phyloP scores from a whole-genome alignment of 148 eudicot species.

The Rhododendron ferrugineum region DNA sequence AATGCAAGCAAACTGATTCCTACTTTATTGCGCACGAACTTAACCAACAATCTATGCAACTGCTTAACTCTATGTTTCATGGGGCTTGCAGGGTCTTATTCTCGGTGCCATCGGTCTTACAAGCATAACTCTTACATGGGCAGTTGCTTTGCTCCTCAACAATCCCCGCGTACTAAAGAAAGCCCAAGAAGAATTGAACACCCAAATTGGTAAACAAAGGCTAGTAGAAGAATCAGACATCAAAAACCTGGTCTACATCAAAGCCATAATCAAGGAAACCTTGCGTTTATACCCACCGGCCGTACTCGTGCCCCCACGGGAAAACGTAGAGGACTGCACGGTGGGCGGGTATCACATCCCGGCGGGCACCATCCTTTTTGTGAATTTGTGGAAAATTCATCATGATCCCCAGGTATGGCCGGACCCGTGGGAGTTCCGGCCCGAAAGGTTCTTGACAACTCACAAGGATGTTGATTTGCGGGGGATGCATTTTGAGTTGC shows the following conservation, averaged over 20 bases:
- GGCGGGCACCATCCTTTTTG: constrained; percentile 7
- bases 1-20: background rate
- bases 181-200: constrained; percentile 4
- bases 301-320: background rate
- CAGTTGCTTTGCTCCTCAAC: constrained; percentile 13
- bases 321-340: background rate
- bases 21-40: background rate
- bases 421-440: constrained; percentile 17
- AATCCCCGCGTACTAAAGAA: background rate
- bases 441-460: constrained; percentile 22
- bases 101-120: background rate
- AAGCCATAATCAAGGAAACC: constrained; percentile 16
- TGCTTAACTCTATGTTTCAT: too few species aligned
- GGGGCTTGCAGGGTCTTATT: too few species aligned
- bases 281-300: constrained; percentile 6
- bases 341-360: constrained; percentile 18
- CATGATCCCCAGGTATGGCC: constrained; percentile 21
- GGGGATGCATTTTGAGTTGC: constrained; percentile 26
- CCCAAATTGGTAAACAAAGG: background rate
- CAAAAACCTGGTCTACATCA: background rate
- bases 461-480: constrained; percentile 17
- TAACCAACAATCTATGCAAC: background rate
- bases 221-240: constrained; percentile 4
- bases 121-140: background rate
- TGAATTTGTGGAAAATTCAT: constrained; percentile 22